These are phyloP conservation scores for Tetraselmis chui DNA, from an alignment of 139 green algal species.

Conservation along the genomic window DNA sequence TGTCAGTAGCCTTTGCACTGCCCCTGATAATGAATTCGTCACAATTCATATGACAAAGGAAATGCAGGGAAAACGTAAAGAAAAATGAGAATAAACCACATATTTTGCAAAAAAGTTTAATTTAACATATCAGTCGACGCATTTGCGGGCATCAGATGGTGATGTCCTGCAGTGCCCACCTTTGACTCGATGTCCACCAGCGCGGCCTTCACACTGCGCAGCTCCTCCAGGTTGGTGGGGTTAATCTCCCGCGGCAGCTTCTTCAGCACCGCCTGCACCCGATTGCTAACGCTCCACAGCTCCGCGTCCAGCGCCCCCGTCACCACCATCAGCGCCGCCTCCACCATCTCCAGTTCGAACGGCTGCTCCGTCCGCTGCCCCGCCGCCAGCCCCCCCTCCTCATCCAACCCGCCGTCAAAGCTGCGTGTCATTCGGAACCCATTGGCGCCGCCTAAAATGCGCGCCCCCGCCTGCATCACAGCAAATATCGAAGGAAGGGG, in stretches of 20 bases:
- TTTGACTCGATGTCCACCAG: conserved; percentile 85
- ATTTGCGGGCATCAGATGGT: too few relatives aligned
- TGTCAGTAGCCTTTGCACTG: too few relatives aligned
- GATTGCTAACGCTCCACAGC: conserved; percentile 55
- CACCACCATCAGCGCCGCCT: conserved; percentile 80
- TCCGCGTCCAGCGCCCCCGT: conserved; percentile 77
- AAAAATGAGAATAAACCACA: too few relatives aligned
- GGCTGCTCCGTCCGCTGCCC: conserved; percentile 39
- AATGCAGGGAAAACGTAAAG: too few relatives aligned
- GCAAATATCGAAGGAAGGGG: background rate
- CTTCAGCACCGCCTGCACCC: conserved; percentile 58
- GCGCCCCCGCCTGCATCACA: background rate
- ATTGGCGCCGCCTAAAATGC: background rate
- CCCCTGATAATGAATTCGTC: too few relatives aligned
- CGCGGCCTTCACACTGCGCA: conserved; percentile 77
- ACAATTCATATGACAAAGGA: too few relatives aligned
- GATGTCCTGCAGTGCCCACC: too few relatives aligned
- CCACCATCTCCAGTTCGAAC: conserved; percentile 91
- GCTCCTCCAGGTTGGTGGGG: conserved; percentile 86
- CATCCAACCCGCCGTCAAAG: conserved; percentile 3
- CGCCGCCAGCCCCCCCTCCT: background rate
- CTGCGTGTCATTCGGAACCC: background rate
- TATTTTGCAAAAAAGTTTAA: too few relatives aligned
- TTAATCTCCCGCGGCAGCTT: conserved; percentile 81
- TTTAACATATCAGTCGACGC: too few relatives aligned